Conservation (phyloP, 495 filamentous ascomycete species). For the Acidiella bohemica region DNA sequence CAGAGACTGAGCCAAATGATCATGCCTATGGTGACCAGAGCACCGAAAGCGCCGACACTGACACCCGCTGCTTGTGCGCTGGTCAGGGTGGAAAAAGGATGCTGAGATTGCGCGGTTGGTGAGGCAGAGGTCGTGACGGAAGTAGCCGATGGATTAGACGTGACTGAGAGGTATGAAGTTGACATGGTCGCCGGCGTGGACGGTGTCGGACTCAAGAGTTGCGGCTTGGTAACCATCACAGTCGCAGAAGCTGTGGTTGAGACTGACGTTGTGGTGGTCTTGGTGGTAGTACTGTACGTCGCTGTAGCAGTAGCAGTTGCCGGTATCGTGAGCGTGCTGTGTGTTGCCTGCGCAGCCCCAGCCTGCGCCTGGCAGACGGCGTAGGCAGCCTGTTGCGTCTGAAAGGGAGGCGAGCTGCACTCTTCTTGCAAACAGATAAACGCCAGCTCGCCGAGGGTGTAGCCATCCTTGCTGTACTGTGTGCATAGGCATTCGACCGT, state of each 20-base stretch:
- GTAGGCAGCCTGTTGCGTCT: constrained; percentile 6
- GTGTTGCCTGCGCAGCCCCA: constrained; percentile 14
- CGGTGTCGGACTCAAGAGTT: no score
- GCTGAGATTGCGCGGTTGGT: no score
- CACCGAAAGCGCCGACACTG: constrained; percentile 13
- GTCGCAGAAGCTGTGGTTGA: no score
- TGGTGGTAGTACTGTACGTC: neutral
- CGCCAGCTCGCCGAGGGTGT: constrained; percentile 19
- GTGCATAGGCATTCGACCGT: constrained; percentile 15
- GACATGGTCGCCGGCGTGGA: no score
- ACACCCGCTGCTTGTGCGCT: constrained; percentile 15
- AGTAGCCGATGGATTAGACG: constrained; percentile 2
- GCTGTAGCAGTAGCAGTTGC: constrained; percentile 5
- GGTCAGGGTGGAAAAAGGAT: constrained; percentile 5
- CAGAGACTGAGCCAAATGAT: constrained; percentile 8
- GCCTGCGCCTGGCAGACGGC: constrained; percentile 9
- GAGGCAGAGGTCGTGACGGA: neutral
- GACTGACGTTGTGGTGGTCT: constrained; percentile 3
- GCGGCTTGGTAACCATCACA: no score
- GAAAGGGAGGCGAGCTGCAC: constrained; percentile 2
- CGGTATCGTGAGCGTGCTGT: constrained; percentile 10
- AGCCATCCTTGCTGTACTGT: constrained; percentile 15
- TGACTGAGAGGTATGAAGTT: no score
- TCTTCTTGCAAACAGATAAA: constrained; percentile 15
- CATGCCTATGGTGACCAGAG: constrained; percentile 2